These are phyloP conservation scores for Cladosporium velox DNA, from an alignment of 2,329 filamentous ascomycete genomes.

Conservation along the genomic window DNA sequence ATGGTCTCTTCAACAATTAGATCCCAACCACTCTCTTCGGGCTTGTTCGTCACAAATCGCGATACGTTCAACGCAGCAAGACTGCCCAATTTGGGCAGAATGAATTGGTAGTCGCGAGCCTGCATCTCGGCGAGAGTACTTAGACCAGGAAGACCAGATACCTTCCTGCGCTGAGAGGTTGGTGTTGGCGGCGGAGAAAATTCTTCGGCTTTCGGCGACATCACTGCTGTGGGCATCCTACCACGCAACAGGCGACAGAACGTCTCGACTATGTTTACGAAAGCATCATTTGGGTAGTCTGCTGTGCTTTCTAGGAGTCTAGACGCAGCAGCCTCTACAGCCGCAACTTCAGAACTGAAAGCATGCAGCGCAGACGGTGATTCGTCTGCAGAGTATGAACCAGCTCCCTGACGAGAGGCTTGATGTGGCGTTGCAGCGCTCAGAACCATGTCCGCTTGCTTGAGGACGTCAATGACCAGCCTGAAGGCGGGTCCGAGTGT, in stretches of 20 bases:
- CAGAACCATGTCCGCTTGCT: constrained; percentile 88
- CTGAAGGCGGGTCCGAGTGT: constrained; percentile 83
- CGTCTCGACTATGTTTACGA: constrained; percentile 73
- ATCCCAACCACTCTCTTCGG: constrained; percentile 74
- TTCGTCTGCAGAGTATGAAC: constrained; percentile 29
- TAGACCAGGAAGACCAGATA: constrained; percentile 48
- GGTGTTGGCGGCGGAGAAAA: constrained; percentile 31
- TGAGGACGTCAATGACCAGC: constrained; percentile 87
- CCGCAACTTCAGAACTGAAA: constrained; percentile 75
- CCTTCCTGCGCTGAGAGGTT: constrained; percentile 35
- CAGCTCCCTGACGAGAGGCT: constrained; percentile 27
- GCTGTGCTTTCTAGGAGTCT: constrained; percentile 88
- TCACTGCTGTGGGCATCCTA: constrained; percentile 30
- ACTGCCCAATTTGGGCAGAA: constrained; percentile 51
- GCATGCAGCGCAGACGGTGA: constrained; percentile 33
- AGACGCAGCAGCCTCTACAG: constrained; percentile 83
- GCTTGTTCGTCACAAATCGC: constrained; percentile 68
- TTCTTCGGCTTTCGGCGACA: constrained; percentile 13
- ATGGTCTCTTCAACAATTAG: constrained; percentile 61
- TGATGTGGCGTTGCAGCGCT: constrained; percentile 44
- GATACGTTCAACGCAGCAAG: constrained; percentile 48
- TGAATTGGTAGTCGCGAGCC: constrained; percentile 49
- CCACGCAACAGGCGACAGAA: constrained; percentile 68
- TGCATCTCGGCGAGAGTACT: constrained; percentile 42
- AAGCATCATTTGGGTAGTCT: constrained; percentile 83